Conservation (phyloP, 164 flowering plant genomes). For the Pachysandra terminalis region DNA sequence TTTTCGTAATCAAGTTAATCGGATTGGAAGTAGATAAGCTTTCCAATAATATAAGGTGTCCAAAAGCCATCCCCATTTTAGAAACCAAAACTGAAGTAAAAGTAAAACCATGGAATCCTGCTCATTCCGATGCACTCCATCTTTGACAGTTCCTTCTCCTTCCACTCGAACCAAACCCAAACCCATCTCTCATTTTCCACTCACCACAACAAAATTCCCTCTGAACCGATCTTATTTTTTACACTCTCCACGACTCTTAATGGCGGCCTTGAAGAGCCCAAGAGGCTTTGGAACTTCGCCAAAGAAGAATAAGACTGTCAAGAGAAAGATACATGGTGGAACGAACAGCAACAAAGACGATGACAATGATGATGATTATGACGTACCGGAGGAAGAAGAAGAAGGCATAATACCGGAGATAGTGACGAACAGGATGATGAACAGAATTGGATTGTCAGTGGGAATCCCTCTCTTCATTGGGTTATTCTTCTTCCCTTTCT, state of each 20-base stretch:
- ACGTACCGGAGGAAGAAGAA: slow-evolving; percentile 30
- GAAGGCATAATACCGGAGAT: slow-evolving; percentile 78
- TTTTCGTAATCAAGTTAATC: too few relatives aligned
- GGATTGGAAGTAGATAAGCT: neutral
- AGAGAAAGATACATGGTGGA: slow-evolving; percentile 20
- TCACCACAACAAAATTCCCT: neutral
- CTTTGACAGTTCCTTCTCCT: slow-evolving; percentile 12
- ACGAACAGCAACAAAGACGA: slow-evolving; percentile 41
- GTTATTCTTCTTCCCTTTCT: slow-evolving; percentile 81
- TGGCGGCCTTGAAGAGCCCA: slow-evolving; percentile 55
- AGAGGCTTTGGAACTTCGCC: slow-evolving; percentile 70
- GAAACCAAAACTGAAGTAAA: neutral
- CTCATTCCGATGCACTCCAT: slow-evolving; percentile 15
- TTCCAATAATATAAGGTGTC: neutral
- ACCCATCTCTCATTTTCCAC: slow-evolving; percentile 18
- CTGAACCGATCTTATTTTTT: slow-evolving; percentile 7
- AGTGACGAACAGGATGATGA: slow-evolving; percentile 88
- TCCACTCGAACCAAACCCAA: slow-evolving; percentile 12
- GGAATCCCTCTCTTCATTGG: slow-evolving; percentile 80
- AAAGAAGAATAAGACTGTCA: slow-evolving; percentile 34
- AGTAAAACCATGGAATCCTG: slow-evolving; percentile 24
- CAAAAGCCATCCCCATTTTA: neutral
- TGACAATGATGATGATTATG: slow-evolving; percentile 41
- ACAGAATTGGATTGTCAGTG: slow-evolving; percentile 71
- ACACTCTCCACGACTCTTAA: slow-evolving; percentile 6